These are phyloP conservation scores for Zymoseptoria ardabiliae DNA, from an alignment of 2,329 filamentous ascomycete species.

Conservation along the genomic window DNA sequence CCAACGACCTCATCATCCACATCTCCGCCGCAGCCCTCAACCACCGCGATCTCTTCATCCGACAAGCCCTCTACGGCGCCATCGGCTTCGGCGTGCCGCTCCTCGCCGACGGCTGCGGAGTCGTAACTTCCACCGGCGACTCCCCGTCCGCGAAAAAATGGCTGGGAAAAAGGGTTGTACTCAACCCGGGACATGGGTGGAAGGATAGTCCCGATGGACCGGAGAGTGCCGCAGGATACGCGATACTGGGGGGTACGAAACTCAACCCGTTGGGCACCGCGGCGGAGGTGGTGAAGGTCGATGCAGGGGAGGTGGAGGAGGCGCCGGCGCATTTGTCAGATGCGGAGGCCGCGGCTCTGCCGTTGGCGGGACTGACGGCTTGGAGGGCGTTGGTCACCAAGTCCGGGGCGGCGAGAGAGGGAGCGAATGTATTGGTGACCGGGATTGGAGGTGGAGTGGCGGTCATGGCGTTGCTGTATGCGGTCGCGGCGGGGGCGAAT, in stretches of 20 bases:
- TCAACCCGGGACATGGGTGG: conserved; percentile 77
- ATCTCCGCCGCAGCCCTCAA: conserved; percentile 79
- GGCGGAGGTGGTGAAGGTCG: conserved; percentile 64
- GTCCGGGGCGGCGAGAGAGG: conserved; percentile 56
- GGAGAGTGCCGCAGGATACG: conserved; percentile 54
- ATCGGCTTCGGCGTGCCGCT: conserved; percentile 73
- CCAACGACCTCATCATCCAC: conserved; percentile 62
- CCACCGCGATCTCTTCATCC: conserved; percentile 91
- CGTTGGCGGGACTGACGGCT: conserved; percentile 76
- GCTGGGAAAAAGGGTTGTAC: conserved; percentile 62
- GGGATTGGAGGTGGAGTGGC: conserved; percentile 92
- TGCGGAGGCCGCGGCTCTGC: conserved; percentile 73
- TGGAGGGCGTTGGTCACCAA: conserved; percentile 84
- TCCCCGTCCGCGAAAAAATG: conserved; percentile 47
- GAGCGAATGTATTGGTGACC: conserved; percentile 72
- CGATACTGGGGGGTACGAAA: conserved; percentile 63
- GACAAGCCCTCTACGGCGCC: conserved; percentile 82
- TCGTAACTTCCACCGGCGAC: conserved; percentile 59
- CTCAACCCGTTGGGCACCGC: conserved; percentile 60
- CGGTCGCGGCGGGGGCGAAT: conserved; percentile 62
- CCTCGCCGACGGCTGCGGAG: conserved; percentile 73
- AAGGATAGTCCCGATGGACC: conserved; percentile 62
- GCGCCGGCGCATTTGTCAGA: conserved; percentile 65
- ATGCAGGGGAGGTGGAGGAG: conserved; percentile 65
- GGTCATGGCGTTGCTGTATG: conserved; percentile 73